Base-by-base conservation (phyloP, 78 protist species). In the Dictyostelium capitatum region DNA sequence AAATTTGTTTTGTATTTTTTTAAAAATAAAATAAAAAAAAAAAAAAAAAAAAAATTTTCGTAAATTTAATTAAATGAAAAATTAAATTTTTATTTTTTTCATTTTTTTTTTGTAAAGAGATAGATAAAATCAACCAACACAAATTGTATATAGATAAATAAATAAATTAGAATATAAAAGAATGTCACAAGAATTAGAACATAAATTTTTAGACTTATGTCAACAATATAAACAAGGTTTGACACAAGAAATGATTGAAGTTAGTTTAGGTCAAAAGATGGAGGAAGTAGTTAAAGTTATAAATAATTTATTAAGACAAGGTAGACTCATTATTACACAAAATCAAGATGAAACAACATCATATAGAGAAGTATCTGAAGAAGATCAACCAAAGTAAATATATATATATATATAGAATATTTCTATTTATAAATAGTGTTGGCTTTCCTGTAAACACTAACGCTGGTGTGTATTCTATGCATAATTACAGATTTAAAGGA, bases 141-240 rank as follows among this genome's bases (percentile, higher is more conserved):
- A n/a, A n/a, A n/a, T n/a, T n/a, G n/a, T n/a, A n/a, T 37, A 51
- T 51, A 51, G 15, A 51, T 12, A 51, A 51, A 51, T 51, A 51
- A 8, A 4, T 12, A 51, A 51, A 51, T 51, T 4, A 8, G 0
- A 51, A 51, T 51, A 51, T 51, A 59, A 69, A 41, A 73, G 28
- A 54, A 85, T 85, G 92, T 85, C 92, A 46, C 78, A 54, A 62
- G 92, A 85, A 28, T 14, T 85, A 23, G 92, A 85, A 30, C 17
- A 85, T 47, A 85, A 75, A 50, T 85, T 85, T 59, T 75, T 85
- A 32, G 83, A 75, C 8, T 6, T 85, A 48, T 75, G 64, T 73
- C 23, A n/a, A 48, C 56, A 77, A 56, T 30, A 57, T 54, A 82
- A 77, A 46, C 4, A 56, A 37, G 92, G 92, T n/a, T 17, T 75